These are phyloP conservation scores for Claviceps digitariae DNA, from an alignment of 2,329 filamentous ascomycete genomes.

Conservation along the genomic window DNA sequence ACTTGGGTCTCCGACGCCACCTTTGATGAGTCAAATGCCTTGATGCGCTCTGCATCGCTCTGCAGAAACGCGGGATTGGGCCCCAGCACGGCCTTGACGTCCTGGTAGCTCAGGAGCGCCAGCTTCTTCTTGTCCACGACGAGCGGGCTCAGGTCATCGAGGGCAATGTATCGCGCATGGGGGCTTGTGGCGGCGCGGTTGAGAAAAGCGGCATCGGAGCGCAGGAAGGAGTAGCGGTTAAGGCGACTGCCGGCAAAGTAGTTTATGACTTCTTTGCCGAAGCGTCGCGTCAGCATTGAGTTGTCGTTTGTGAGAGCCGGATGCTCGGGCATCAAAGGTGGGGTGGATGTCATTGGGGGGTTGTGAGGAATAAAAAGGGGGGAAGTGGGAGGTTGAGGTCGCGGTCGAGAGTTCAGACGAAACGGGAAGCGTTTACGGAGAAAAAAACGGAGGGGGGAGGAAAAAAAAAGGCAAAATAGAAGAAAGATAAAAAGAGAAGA, in stretches of 20 bases:
- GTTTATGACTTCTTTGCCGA: conserved; percentile 68
- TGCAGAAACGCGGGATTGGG: conserved; percentile 50
- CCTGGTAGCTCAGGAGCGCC: conserved; percentile 52
- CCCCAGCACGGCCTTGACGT: conserved; percentile 59
- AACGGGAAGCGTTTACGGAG: not conserved
- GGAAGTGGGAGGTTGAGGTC: not conserved
- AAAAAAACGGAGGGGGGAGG: no score
- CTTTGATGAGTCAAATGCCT: conserved; percentile 63
- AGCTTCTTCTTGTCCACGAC: conserved; percentile 42
- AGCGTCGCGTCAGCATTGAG: conserved; percentile 61
- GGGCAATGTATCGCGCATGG: conserved; percentile 57
- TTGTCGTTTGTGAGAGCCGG: conserved; percentile 32
- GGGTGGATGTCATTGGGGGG: conserved; percentile 16
- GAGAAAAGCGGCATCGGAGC: conserved; percentile 57
- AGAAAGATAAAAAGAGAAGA: no score
- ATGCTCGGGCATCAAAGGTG: conserved; percentile 28
- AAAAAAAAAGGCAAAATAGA: no score
- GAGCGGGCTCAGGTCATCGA: conserved; percentile 67
- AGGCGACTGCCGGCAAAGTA: conserved; percentile 71
- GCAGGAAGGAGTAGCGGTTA: conserved; percentile 69
- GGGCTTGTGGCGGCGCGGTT: conserved; percentile 52
- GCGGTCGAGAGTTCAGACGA: not conserved
- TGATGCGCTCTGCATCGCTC: conserved; percentile 59
- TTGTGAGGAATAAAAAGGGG: no score
- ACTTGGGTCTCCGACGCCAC: conserved; percentile 50